Evolutionary conservation across 208 protist species (phyloP).

Genomic region (Leishmania amazonensis): DNA sequence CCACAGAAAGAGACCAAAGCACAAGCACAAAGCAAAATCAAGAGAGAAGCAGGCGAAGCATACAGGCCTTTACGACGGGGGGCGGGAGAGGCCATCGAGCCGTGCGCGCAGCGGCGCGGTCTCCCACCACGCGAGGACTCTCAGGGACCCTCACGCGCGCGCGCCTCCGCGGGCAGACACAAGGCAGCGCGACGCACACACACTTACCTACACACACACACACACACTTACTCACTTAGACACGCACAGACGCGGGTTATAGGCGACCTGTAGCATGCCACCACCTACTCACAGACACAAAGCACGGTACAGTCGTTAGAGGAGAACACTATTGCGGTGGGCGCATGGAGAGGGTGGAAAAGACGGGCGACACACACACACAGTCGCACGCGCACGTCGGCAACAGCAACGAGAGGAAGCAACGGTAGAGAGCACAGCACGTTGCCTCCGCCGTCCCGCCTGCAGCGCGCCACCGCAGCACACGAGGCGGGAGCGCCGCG

Average conservation of each 20-base stretch:
- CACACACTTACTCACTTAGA: not conserved
- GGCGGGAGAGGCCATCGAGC: not conserved
- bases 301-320: slow-evolving; percentile 5
- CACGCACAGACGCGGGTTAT: not conserved
- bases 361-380: not conserved
- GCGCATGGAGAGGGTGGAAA: not conserved
- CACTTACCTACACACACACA: slow-evolving; percentile 10
- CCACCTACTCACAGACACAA: not conserved
- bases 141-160: not conserved
- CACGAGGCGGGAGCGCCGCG: not conserved
- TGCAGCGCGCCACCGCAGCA: not conserved
- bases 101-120: not conserved
- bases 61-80: not conserved
- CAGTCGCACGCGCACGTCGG: not conserved
- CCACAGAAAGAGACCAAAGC: slow-evolving; percentile 1
- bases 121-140: not conserved
- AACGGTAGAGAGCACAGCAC: not conserved
- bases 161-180: not conserved
- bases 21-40: not conserved
- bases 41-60: not conserved
- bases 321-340: not conserved
- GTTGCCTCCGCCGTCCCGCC: not conserved
- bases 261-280: not conserved
- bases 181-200: not conserved
- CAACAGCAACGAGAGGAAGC: not conserved